Conservation (phyloP, 2,329 filamentous ascomycete species). For the Cladosporium sp. region DNA sequence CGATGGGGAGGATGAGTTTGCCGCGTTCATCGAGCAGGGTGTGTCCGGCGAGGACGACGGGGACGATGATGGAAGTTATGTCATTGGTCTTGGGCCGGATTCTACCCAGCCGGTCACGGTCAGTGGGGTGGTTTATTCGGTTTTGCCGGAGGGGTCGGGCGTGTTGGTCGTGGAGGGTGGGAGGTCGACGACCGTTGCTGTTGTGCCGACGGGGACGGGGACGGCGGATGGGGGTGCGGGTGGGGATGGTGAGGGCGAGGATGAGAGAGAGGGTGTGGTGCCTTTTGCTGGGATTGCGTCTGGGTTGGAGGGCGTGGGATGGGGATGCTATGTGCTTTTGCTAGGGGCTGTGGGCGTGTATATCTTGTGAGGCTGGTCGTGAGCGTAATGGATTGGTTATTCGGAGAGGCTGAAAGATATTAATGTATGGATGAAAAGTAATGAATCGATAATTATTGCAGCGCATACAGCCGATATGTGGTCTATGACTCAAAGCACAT, state of each 20-base stretch:
- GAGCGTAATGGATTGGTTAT: no score
- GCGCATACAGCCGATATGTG: no score
- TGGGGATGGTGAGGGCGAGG: background rate
- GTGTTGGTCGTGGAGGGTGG: constrained; percentile 3
- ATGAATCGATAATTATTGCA: no score
- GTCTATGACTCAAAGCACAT: no score
- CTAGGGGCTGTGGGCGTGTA: background rate
- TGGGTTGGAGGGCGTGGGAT: background rate
- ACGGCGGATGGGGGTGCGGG: background rate
- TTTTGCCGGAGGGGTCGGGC: background rate
- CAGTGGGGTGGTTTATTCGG: background rate
- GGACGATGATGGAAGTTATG: background rate
- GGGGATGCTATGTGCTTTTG: background rate
- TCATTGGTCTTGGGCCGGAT: background rate
- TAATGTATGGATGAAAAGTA: no score
- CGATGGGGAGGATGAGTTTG: background rate
- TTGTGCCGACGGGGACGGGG: background rate
- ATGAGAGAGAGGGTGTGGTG: background rate
- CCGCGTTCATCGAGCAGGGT: constrained; percentile 3
- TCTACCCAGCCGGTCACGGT: background rate
- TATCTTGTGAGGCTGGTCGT: no score
- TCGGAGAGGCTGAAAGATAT: no score
- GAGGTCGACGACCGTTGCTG: background rate
- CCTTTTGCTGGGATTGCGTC: background rate
- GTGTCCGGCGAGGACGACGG: background rate